phyloP scores from a whole-genome alignment of 2,329 filamentous ascomycete species.

The Scorias spongiosa region DNA sequence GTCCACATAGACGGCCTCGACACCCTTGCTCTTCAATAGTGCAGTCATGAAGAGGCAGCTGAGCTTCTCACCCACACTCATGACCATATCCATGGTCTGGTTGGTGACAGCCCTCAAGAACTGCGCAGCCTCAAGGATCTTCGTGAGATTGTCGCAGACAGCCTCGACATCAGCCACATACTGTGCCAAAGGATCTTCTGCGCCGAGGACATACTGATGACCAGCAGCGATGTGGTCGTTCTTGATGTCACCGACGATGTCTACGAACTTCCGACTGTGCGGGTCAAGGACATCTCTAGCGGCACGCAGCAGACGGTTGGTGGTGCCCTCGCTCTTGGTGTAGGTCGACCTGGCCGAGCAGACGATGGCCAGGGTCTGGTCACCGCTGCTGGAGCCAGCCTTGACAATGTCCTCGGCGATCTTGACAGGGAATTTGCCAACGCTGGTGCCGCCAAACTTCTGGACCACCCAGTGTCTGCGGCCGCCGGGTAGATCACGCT shows the following conservation, averaged over 20 bases:
- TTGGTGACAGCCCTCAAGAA: conserved; percentile 36
- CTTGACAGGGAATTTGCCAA: conserved; percentile 71
- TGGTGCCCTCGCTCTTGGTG: conserved; percentile 89
- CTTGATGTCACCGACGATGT: conserved; percentile 66
- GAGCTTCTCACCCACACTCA: conserved; percentile 91
- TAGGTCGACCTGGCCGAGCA: conserved; percentile 91
- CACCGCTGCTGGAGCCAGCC: conserved; percentile 19
- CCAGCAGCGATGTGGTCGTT: conserved; percentile 67
- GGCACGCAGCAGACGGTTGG: conserved; percentile 50
- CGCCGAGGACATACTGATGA: conserved; percentile 26
- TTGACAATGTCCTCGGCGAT: conserved; percentile 47
- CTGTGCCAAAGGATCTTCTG: conserved; percentile 28
- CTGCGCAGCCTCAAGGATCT: conserved; percentile 53
- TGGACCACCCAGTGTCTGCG: conserved; percentile 61
- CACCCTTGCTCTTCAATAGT: conserved; percentile 62
- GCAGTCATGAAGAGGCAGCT: conserved; percentile 85
- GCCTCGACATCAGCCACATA: conserved; percentile 53
- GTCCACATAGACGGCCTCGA: conserved; percentile 81
- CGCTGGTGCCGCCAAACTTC: conserved; percentile 89
- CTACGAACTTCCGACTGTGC: conserved; percentile 42
- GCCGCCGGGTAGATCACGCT: conserved; percentile 34
- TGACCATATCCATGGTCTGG: conserved; percentile 51
- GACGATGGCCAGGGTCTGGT: conserved; percentile 73
- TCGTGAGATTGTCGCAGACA: conserved; percentile 68
- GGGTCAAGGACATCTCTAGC: conserved; percentile 28